These are phyloP conservation scores for Daldinia concentrica DNA, from an alignment of 495 filamentous ascomycete species.

Conservation along the genomic window DNA sequence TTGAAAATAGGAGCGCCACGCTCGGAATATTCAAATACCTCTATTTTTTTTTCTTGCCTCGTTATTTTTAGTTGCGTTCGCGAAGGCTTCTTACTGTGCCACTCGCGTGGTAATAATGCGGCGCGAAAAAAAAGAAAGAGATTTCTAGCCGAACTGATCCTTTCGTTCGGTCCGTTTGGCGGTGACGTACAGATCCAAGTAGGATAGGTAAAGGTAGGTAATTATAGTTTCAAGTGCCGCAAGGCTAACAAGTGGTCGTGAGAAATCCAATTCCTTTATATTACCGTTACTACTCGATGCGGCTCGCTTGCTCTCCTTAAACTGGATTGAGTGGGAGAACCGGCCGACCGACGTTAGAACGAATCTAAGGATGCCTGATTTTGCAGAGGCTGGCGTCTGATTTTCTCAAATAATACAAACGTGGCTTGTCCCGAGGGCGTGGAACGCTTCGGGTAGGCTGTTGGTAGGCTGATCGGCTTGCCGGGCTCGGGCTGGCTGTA, in stretches of 20 bases:
- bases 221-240: conserved; percentile 12
- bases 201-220: conserved; percentile 8
- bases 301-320: neutral
- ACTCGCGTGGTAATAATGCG: conserved; percentile 29
- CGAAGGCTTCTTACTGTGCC: conserved; percentile 33
- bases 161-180: conserved; percentile 38
- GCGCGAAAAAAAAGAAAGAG: conserved; percentile 7
- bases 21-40: conserved; percentile 7
- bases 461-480: conserved; percentile 39
- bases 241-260: neutral
- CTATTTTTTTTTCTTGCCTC: neutral
- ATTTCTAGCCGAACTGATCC: conserved; percentile 40
- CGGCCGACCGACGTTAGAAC: neutral
- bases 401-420: conserved; percentile 33
- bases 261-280: conserved; percentile 3
- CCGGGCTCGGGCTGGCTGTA: conserved; percentile 40
- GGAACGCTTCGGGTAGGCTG: conserved; percentile 40
- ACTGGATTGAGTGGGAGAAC: conserved; percentile 1
- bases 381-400: conserved; percentile 32
- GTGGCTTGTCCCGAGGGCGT: conserved; percentile 43
- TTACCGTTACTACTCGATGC: neutral
- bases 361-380: neutral
- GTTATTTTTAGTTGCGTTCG: conserved; percentile 33
- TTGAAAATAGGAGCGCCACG: neutral
- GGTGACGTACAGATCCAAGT: conserved; percentile 19